Base-by-base conservation (phyloP, 208 protist species). In the Trypanosomatidae sp. region DNA sequence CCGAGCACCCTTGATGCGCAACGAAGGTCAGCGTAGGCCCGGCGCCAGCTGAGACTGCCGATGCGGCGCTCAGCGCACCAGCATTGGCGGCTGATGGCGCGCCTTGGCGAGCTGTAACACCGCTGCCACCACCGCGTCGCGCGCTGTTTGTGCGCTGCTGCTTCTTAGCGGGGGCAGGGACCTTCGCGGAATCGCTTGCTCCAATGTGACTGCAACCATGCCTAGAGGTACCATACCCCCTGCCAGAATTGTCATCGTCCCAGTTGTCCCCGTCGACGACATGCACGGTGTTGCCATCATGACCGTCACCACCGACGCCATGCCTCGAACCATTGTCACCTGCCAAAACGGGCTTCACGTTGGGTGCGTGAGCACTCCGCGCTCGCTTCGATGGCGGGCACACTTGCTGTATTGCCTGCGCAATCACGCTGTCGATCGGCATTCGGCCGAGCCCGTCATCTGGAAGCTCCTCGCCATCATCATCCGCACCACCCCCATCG, bases 401-500 rank as follows among this genome's bases (percentile, higher is more conserved):
- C 66, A 25, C 30, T 22, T 55, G 66, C 25, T 74, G 74, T 64
- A 80, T 71, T n/a, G 73, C 74, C 19, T 79, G 67, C 8, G 81
- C 76, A 49, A 87, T 65, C 2, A 90, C 25, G 62, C 56, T 72
- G 69, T 84, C 69, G 6, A 92, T 47, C 3, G 74, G 66, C 25
- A 78, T 77, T 53, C 74, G 83, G 44, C 77, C 77, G 3, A 94
- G 76, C 0, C 90, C 90, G 64, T 88, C 82, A 33, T 73, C 84
- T 4, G 90, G 87, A 56, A 95, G 78, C 69, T 83, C 90, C 71
- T 91, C 87, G 13, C 74, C 72, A 0, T 77, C 83, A 17, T 77
- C 78, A 2, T 83, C 90, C 69, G 89, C 84, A 13, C 72, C 74
- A 7, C 77, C 85, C 7, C 75, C 76, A 5, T 85, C 82, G 19